These are phyloP conservation scores for Zygoascus ofunaensis DNA, from an alignment of 805 yeast species.

Conservation along the genomic window DNA sequence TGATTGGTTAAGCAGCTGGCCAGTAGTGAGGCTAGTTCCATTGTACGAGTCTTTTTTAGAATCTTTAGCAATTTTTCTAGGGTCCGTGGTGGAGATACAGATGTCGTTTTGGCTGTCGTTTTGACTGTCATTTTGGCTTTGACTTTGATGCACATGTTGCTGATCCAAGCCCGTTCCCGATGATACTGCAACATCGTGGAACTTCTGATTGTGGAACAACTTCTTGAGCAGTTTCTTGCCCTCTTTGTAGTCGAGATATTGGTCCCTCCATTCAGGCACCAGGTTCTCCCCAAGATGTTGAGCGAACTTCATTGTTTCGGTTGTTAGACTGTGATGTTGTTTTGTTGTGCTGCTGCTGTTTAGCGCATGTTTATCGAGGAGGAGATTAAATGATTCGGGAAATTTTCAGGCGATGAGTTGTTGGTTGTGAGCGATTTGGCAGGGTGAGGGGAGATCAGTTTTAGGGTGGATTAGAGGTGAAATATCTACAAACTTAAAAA, in stretches of 20 bases:
- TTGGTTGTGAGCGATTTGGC: no score
- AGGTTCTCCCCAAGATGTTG: conserved; percentile 23
- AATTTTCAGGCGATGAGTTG: no score
- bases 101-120: background rate
- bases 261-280: conserved; percentile 38
- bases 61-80: no score
- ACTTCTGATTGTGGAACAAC: background rate
- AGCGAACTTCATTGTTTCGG: conserved; percentile 1
- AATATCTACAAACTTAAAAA: no score
- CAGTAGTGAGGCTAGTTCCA: background rate
- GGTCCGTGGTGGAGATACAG: background rate
- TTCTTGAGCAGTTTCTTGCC: conserved; percentile 7
- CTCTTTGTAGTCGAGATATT: conserved; percentile 34
- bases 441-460: no score
- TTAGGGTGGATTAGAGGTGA: no score
- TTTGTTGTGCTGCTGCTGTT: background rate
- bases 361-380: no score
- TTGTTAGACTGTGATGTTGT: background rate
- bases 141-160: conserved; percentile 32
- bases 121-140: conserved; percentile 2
- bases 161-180: conserved; percentile 42
- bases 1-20: conserved; percentile 2
- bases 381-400: no score
- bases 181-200: background rate
- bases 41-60: background rate